Base-by-base conservation (phyloP, 306 rosid species). In the Mucuna pruriens region DNA sequence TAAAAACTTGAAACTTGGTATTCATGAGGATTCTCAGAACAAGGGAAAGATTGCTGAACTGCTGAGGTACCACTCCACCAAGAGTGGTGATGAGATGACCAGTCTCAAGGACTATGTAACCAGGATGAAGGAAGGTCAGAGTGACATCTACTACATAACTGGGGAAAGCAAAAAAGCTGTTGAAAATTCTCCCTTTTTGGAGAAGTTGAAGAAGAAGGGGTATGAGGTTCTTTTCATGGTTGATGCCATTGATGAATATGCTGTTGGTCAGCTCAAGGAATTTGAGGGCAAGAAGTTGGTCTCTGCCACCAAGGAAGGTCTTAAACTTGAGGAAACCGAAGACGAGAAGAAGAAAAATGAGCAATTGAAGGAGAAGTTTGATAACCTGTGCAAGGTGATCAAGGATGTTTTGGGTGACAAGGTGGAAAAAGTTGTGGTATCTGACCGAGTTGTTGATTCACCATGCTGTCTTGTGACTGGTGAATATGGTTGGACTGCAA, bases 391-490 rank as follows among this genome's bases (percentile, higher is more conserved):
- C 94, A 93, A 90, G 92, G 97, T 93, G 15, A 87, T 93, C 4
- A 93, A 93, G 90, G 97, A 93, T 40, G 93, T 93, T 1, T 66
- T 93, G 89, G 97, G 97, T 9, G 97, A 91, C 80, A 88, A 72
- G 54, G 97, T 93, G 0, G 97, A 93, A 83, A 93, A 93, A 60
- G 97, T 93, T 3, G 78, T 93, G 0, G 97, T 93, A 0, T 91
- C 97, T 13, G 97, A 93, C 80, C 96, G 94, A 12, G 97, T 93
- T 6, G 97, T 93, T 0, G 97, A 93, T 23, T 93, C 97, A 20
- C 97, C 97, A 1, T 93, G 97, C 90, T 93, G 97, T 87, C 79
- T 93, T 79, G 97, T 93, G 6, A 93, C 97, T 0, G 97, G 97
- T 0, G 97, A 93, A 63, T 93, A 93, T 6, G 97, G 97, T 0